Percentiles rank a stretch among this genome's conserved stretches.
Conservation (phyloP, 2,329 filamentous ascomycete species). For the Diaporthe caulivora region DNA sequence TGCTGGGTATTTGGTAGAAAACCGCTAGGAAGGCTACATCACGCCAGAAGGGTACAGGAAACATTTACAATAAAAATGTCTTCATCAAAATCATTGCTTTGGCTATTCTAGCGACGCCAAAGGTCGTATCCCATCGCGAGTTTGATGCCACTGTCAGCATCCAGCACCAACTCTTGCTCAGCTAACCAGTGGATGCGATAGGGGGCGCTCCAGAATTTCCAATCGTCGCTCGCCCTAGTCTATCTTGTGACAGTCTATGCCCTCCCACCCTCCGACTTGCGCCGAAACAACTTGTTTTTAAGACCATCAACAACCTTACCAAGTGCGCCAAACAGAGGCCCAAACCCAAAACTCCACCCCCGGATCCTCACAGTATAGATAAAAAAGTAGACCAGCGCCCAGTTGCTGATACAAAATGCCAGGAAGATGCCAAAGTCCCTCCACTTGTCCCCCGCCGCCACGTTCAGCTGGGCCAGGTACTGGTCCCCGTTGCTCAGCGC, state of each 20-base stretch:
- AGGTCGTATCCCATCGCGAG: too few relatives aligned
- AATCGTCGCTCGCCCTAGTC: background rate
- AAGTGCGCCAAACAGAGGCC: constrained; percentile 40
- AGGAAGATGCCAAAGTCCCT: constrained; percentile 75
- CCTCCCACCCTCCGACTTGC: background rate
- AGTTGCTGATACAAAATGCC: constrained; percentile 75
- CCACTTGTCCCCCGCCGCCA: constrained; percentile 74
- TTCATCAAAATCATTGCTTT: too few relatives aligned
- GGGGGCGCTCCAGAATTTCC: background rate
- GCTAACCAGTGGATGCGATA: too few relatives aligned
- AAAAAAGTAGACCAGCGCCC: constrained; percentile 48
- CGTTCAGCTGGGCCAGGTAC: constrained; percentile 48
- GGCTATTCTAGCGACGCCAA: too few relatives aligned
- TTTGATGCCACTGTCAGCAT: background rate
- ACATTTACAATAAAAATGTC: too few relatives aligned
- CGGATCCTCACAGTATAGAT: constrained; percentile 47
- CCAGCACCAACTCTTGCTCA: background rate
- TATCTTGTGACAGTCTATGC: background rate
- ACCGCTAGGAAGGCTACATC: too few relatives aligned
- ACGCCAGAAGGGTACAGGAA: too few relatives aligned
- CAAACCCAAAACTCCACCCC: constrained; percentile 46
- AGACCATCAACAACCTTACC: constrained; percentile 36
- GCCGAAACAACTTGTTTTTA: constrained; percentile 29
- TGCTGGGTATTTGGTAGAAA: too few relatives aligned
- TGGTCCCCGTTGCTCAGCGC: constrained; percentile 56